Evolutionary conservation across 2,329 filamentous ascomycete species (phyloP), one percentile per base, ranked within the genome.

Genomic region (Fusarium denticulatum): DNA sequence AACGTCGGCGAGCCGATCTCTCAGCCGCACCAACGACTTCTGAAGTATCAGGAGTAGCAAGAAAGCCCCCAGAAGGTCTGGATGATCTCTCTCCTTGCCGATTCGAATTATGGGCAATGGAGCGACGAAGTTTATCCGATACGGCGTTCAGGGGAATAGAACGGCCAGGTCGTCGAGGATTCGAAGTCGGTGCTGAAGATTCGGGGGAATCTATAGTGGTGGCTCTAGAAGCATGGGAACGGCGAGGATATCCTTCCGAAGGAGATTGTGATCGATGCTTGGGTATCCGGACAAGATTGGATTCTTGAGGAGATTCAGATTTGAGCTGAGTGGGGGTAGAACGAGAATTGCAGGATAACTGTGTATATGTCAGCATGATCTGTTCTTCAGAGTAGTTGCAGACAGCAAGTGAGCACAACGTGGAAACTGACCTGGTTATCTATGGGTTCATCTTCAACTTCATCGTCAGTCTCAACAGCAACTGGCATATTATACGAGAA

Each of bases 401-500:
- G 36, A n/a, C 16, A 26, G 49, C 13, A 52, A 39, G 32, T 14
- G 32, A 61, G n/a, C 10, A 28, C 16, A 10, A 11, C 24, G 34
- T 22, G n/a, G 14, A 34, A 42, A 73, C 75, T 73, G 60, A 81
- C 79, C 68, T 69, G 71, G 20, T 71, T 71, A 47, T 65, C 55
- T 45, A 49, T 55, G 18, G 67, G 46, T 32, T 71, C 71, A n/a
- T 75, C 69, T n/a, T 78, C 76, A 30, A 73, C 67, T 4, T 77
- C 73, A 28, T 77, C 75, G 1, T 76, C 71, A 36, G 78, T 76
- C 36, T 81, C 80, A 11, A 77, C 71, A 14, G 75, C 60, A 42
- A 66, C 62, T 40, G 93, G 85, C 58, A 88, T 73, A 39, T 92
- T 90, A 76, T 97, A 95, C 45, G 89, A 91, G 79, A 98, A 93